Percentiles rank a stretch among this genome's conserved stretches.
Conservation (phyloP, 2,329 filamentous ascomycete genomes). For the Colletotrichum endophyticum region DNA sequence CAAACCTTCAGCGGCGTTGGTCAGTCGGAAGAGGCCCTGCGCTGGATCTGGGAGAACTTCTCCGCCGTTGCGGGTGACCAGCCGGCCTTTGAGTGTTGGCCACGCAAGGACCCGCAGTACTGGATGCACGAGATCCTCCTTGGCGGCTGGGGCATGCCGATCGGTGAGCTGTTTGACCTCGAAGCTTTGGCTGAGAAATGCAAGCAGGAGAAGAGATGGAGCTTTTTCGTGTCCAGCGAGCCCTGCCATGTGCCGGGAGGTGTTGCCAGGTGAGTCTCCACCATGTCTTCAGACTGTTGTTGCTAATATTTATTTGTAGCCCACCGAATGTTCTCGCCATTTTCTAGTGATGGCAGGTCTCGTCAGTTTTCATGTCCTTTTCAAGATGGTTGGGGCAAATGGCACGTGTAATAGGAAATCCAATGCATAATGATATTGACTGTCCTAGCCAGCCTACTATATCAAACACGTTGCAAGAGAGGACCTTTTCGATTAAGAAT, state of each 20-base stretch:
- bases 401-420: not conserved
- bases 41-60: slow-evolving; percentile 66
- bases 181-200: slow-evolving; percentile 40
- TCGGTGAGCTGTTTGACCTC: slow-evolving; percentile 47
- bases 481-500: not conserved
- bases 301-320: slow-evolving; percentile 9
- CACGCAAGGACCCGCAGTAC: slow-evolving; percentile 35
- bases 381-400: not conserved
- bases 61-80: slow-evolving; percentile 62
- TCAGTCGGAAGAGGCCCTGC: slow-evolving; percentile 50
- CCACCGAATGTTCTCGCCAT: slow-evolving; percentile 41
- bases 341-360: slow-evolving; percentile 26
- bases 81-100: slow-evolving; percentile 56
- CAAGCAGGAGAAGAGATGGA: slow-evolving; percentile 34
- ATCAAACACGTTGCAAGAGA: not conserved
- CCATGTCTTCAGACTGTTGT: not conserved
- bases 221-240: slow-evolving; percentile 43
- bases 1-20: slow-evolving; percentile 45
- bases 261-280: slow-evolving; percentile 24
- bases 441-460: not conserved
- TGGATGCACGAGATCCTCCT: slow-evolving; percentile 46
- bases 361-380: not conserved
- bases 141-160: slow-evolving; percentile 46
- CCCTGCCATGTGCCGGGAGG: slow-evolving; percentile 35
- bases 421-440: not conserved